phyloP scores from a whole-genome alignment of 176 grass and related monocot genomes.

The Tillandsia fasciculata region DNA sequence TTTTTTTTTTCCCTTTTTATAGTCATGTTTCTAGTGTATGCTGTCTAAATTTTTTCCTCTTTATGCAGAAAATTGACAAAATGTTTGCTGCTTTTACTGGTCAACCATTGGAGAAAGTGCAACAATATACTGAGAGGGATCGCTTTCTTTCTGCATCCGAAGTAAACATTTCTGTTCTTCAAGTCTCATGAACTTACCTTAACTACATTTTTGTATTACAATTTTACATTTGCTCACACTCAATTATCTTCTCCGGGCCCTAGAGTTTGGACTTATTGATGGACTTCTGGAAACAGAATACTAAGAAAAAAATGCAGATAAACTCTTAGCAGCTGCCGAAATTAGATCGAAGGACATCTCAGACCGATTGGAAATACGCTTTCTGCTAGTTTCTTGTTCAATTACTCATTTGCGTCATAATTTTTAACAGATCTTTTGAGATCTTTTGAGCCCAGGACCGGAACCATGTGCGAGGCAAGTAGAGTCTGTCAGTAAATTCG shows the following conservation, averaged over 20 bases:
- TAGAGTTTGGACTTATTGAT: conserved; percentile 89
- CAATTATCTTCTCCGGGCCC: conserved; percentile 42
- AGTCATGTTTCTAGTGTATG: conserved; percentile 12
- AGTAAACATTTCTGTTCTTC: conserved; percentile 26
- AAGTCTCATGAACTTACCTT: conserved; percentile 9
- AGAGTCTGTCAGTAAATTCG: too few relatives aligned
- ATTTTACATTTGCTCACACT: background rate
- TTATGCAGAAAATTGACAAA: conserved; percentile 92
- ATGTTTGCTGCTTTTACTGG: conserved; percentile 96
- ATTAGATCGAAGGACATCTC: background rate
- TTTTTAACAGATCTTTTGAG: too few relatives aligned
- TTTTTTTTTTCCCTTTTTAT: background rate
- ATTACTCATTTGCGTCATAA: too few relatives aligned
- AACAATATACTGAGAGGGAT: conserved; percentile 88
- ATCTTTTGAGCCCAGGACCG: too few relatives aligned
- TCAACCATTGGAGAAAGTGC: conserved; percentile 67
- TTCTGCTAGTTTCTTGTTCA: too few relatives aligned
- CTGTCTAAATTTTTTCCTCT: conserved; percentile 11
- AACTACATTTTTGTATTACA: conserved; percentile 2
- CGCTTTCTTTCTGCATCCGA: conserved; percentile 75
- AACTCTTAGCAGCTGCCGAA: conserved; percentile 6
- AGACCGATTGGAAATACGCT: conserved; percentile 6
- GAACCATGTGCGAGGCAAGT: too few relatives aligned
- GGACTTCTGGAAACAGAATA: conserved; percentile 69
- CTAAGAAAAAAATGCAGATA: conserved; percentile 17